phyloP scores from a whole-genome alignment of 257 asterid genomes.

The Handroanthus guayacan region DNA sequence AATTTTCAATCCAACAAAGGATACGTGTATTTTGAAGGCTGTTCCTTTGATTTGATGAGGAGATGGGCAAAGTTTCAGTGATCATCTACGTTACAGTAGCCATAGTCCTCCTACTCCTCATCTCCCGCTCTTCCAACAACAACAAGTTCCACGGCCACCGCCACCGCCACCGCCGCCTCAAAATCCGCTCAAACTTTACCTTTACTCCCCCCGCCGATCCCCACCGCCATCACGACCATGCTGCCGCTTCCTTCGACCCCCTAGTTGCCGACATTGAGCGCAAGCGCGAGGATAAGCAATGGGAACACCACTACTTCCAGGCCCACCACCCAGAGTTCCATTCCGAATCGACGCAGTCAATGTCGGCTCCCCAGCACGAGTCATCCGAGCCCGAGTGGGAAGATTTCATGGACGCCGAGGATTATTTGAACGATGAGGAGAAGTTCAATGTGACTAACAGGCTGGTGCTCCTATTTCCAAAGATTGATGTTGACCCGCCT shows the following conservation, averaged over 20 bases:
- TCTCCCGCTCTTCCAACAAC: conserved; percentile 74
- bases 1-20: neutral
- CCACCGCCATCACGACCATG: conserved; percentile 49
- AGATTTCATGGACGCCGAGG: conserved; percentile 90
- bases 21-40: conserved; percentile 29
- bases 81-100: conserved; percentile 77
- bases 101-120: conserved; percentile 58
- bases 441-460: conserved; percentile 86
- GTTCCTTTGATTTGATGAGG: conserved; percentile 43
- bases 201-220: conserved; percentile 49
- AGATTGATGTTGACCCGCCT: conserved; percentile 75
- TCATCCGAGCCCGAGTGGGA: conserved; percentile 94
- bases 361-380: conserved; percentile 59
- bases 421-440: conserved; percentile 85
- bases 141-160: conserved; percentile 45
- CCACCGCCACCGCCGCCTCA: conserved; percentile 87
- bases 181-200: conserved; percentile 85
- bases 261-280: conserved; percentile 82
- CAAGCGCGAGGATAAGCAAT: conserved; percentile 78
- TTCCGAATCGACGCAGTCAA: conserved; percentile 37
- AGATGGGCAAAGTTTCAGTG: conserved; percentile 76
- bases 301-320: conserved; percentile 75
- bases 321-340: conserved; percentile 53
- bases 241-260: conserved; percentile 79
- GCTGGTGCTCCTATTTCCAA: conserved; percentile 78